Conservation (phyloP, 345 rosid genomes). For the Arabis alpina region DNA sequence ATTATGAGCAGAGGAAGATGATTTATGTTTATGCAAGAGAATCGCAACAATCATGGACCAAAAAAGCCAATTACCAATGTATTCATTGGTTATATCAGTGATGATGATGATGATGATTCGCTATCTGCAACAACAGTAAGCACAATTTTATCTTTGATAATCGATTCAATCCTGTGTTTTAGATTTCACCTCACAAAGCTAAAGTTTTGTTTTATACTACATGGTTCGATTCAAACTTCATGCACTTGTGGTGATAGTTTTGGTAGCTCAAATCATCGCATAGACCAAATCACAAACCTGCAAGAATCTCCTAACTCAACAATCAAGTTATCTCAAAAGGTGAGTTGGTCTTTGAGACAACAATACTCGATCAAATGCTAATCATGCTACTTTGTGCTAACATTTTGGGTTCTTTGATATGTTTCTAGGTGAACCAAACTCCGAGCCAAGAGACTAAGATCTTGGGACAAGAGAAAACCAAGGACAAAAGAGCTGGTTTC, state of each 20-base stretch:
- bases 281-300: conserved; percentile 2
- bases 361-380: background rate
- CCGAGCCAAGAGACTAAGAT: background rate
- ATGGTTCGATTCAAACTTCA: conserved; percentile 11
- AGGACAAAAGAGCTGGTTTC: conserved; percentile 13
- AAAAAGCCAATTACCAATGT: conserved; percentile 14
- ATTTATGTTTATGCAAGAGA: conserved; percentile 4
- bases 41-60: conserved; percentile 27
- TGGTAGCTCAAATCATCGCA: conserved; percentile 24
- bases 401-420: no score
- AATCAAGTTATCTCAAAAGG: conserved; percentile 22
- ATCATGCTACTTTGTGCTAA: no score
- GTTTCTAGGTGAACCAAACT: conserved; percentile 19
- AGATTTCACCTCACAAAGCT: background rate
- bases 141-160: background rate
- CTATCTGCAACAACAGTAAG: conserved; percentile 25
- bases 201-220: conserved; percentile 1
- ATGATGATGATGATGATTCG: conserved; percentile 27
- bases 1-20: background rate
- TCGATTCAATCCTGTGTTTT: background rate
- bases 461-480: background rate
- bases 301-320: conserved; percentile 17
- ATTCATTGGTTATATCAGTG: conserved; percentile 21
- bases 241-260: conserved; percentile 28
- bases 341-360: background rate